These are phyloP conservation scores for Mercurialis annua DNA, from an alignment of 345 rosid genomes.

Conservation along the genomic window DNA sequence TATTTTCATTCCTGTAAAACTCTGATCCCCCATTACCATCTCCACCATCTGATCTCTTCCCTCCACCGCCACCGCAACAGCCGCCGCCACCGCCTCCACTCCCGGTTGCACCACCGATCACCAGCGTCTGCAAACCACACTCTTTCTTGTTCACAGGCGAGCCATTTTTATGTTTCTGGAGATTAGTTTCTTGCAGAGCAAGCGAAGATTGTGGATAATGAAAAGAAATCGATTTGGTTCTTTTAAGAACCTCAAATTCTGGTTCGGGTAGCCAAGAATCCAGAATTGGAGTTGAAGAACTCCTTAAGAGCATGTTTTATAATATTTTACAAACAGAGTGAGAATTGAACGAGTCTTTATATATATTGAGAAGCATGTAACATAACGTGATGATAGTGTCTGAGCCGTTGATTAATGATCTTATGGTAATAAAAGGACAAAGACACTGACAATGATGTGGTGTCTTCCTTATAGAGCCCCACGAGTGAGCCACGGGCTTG, in stretches of 20 bases:
- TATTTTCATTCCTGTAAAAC: conserved; percentile 36
- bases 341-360: background rate
- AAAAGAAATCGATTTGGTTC: conserved; percentile 38
- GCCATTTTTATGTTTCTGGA: conserved; percentile 26
- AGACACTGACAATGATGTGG: background rate
- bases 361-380: background rate
- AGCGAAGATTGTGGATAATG: conserved; percentile 24
- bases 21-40: conserved; percentile 25
- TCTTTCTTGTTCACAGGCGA: conserved; percentile 20
- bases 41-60: conserved; percentile 24
- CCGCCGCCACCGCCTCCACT: conserved; percentile 13
- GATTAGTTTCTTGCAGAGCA: conserved; percentile 28
- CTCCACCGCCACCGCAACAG: conserved; percentile 22
- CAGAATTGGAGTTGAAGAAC: conserved; percentile 48
- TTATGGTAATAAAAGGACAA: background rate
- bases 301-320: conserved; percentile 43
- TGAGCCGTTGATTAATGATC: background rate
- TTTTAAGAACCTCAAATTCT: conserved; percentile 30
- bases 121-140: conserved; percentile 26
- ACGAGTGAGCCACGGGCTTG: background rate
- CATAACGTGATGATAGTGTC: background rate
- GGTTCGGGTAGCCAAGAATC: conserved; percentile 55
- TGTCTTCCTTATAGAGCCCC: background rate
- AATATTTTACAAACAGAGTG: background rate
- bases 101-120: conserved; percentile 30